Percentiles rank a stretch among this genome's conserved stretches.
Conservation (phyloP, 768 basidiomycete genomes). For the Melanogaster broomeanus region DNA sequence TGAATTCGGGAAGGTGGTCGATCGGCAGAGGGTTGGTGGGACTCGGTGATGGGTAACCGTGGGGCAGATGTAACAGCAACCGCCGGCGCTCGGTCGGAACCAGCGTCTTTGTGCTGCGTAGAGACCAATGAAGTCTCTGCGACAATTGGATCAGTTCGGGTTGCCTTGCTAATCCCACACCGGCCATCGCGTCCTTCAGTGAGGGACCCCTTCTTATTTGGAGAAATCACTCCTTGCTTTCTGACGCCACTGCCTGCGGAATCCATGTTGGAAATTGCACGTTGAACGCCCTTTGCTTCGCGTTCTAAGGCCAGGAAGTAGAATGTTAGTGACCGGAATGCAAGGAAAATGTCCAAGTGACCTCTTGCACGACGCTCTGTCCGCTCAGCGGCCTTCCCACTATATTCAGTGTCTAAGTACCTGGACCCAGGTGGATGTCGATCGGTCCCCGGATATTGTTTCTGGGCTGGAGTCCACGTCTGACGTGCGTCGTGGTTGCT, state of each 20-base stretch:
- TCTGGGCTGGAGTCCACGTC: constrained; percentile 16
- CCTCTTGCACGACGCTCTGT: constrained; percentile 1
- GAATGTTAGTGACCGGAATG: background rate
- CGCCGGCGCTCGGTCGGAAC: constrained; percentile 1
- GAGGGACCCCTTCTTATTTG: background rate
- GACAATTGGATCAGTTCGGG: background rate
- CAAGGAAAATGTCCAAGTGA: background rate
- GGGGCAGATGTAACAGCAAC: background rate
- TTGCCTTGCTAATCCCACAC: constrained; percentile 10
- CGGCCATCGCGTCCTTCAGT: background rate
- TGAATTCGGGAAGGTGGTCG: background rate
- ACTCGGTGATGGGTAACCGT: background rate
- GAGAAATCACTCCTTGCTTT: background rate
- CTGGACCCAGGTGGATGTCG: constrained; percentile 11
- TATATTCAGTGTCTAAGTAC: constrained; percentile 4
- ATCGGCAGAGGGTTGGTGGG: background rate
- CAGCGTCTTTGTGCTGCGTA: constrained; percentile 10
- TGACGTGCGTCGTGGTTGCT: constrained; percentile 6
- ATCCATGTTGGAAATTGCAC: background rate
- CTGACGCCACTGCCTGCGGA: background rate
- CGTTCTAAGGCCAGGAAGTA: constrained; percentile 2
- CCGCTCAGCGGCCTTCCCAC: background rate
- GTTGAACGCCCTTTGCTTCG: background rate
- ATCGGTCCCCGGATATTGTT: background rate
- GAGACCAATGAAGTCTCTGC: constrained; percentile 2